Evolutionary conservation across 1,284 basidiomycete genomes (phyloP).

Genomic region (Cutaneotrichosporon cutaneum): DNA sequence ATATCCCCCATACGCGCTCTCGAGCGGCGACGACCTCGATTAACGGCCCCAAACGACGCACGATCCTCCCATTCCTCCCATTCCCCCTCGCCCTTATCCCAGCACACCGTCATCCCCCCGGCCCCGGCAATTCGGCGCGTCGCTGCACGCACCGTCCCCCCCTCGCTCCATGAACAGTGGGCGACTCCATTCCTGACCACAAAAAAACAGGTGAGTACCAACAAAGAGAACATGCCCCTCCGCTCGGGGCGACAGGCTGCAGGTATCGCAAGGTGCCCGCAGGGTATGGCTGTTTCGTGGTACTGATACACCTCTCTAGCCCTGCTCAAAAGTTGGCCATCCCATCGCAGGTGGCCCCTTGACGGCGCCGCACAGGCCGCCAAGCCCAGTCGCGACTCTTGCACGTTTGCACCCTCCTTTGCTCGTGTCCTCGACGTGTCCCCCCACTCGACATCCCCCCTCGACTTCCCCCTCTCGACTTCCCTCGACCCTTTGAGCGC

Average conservation of each 20-base stretch:
- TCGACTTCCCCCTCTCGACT: not conserved
- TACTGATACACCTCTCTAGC: not conserved
- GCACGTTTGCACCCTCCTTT: not conserved
- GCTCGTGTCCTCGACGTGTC: too few relatives aligned
- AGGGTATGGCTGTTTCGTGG: not conserved
- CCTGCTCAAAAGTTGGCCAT: not conserved
- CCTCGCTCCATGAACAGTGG: not conserved
- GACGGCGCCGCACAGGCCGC: constrained; percentile 7
- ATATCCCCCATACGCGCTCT: not conserved
- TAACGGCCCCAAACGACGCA: not conserved
- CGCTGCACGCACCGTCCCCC: not conserved
- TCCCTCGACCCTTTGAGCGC: not conserved
- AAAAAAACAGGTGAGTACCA: not conserved
- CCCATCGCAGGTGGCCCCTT: constrained; percentile 1
- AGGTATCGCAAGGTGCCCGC: not conserved
- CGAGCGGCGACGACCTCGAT: not conserved
- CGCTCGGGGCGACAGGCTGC: not conserved
- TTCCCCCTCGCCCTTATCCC: not conserved
- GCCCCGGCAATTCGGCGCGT: not conserved
- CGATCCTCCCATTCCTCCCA: not conserved
- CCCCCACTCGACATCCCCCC: not conserved
- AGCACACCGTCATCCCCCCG: not conserved
- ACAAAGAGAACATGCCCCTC: not conserved
- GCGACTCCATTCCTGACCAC: not conserved
- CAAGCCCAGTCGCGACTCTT: not conserved